These are phyloP conservation scores for Pyrenochaeta sp. DNA, from an alignment of 2,329 filamentous ascomycete species.

Conservation along the genomic window DNA sequence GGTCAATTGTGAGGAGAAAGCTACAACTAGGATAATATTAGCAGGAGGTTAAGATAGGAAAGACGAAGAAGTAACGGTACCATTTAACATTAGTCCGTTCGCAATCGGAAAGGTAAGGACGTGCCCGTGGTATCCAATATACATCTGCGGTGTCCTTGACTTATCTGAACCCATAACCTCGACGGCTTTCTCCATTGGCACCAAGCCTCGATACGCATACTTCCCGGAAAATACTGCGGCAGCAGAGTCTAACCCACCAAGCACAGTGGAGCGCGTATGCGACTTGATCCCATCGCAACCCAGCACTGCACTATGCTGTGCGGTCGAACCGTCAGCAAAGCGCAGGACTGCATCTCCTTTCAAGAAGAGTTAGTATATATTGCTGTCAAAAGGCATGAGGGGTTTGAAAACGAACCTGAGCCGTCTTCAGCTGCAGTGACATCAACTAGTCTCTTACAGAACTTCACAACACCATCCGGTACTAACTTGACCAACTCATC, in stretches of 20 bases:
- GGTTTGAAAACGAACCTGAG: slow-evolving; percentile 11
- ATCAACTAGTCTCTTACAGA: slow-evolving; percentile 50
- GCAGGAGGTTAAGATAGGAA: not conserved
- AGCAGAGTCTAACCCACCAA: slow-evolving; percentile 56
- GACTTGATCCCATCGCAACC: slow-evolving; percentile 73
- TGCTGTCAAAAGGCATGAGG: not conserved
- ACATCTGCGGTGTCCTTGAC: slow-evolving; percentile 62
- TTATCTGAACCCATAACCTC: slow-evolving; percentile 59
- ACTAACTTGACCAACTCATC: slow-evolving; percentile 59
- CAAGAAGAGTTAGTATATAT: not conserved
- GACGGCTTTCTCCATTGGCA: slow-evolving; percentile 65
- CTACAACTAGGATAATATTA: slow-evolving; percentile 29
- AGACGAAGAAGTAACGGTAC: slow-evolving; percentile 17
- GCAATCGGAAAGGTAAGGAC: slow-evolving; percentile 69
- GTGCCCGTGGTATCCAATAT: slow-evolving; percentile 66
- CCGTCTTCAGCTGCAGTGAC: slow-evolving; percentile 32
- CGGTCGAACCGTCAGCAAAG: slow-evolving; percentile 57
- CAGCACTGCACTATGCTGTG: slow-evolving; percentile 59
- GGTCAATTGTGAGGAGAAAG: slow-evolving; percentile 27
- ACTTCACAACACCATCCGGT: slow-evolving; percentile 52
- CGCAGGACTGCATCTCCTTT: slow-evolving; percentile 38
- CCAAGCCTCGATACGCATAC: slow-evolving; percentile 69
- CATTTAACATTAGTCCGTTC: slow-evolving; percentile 64
- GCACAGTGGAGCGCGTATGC: slow-evolving; percentile 60
- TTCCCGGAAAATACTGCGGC: slow-evolving; percentile 63